Evolutionary conservation across 139 green algal genomes (phyloP).

Genomic region (Closterium sp.): DNA sequence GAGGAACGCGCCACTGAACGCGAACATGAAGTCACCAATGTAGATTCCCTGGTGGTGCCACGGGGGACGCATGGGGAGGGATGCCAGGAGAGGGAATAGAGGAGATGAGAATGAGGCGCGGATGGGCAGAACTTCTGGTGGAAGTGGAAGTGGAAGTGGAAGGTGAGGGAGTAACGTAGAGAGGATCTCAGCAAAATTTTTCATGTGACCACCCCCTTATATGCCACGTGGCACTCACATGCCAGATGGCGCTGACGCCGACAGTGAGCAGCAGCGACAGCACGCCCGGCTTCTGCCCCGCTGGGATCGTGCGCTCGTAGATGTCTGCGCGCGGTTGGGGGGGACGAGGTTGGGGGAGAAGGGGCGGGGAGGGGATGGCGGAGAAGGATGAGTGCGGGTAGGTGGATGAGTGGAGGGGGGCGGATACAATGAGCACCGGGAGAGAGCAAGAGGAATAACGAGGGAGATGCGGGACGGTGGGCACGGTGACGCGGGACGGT

Average conservation of each 20-base stretch:
- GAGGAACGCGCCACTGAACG: background rate
- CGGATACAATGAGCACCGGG: too few species aligned
- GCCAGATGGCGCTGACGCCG: constrained; percentile 35
- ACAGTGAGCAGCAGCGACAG: constrained; percentile 36
- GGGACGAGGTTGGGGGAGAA: background rate
- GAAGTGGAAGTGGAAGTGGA: too few species aligned
- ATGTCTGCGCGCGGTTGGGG: constrained; percentile 35
- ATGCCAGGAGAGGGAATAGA: background rate
- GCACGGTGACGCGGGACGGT: too few species aligned
- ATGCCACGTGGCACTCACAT: constrained; percentile 29
- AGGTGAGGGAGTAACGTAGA: too few species aligned
- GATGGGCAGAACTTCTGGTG: too few species aligned
- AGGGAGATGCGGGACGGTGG: too few species aligned
- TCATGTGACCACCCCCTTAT: background rate
- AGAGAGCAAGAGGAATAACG: too few species aligned
- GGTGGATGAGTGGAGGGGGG: too few species aligned
- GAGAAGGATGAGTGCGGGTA: background rate
- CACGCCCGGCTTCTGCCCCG: constrained; percentile 36
- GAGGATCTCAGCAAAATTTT: background rate
- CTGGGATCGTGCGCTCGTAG: constrained; percentile 39
- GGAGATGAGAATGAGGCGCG: background rate
- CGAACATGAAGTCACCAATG: background rate
- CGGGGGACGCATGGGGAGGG: background rate
- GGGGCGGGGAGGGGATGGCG: background rate
- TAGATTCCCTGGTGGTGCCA: background rate